Evolutionary conservation across 169 alveolate species (phyloP), one percentile per base, ranked within the genome.

Genomic region (Plasmodium fragile): DNA sequence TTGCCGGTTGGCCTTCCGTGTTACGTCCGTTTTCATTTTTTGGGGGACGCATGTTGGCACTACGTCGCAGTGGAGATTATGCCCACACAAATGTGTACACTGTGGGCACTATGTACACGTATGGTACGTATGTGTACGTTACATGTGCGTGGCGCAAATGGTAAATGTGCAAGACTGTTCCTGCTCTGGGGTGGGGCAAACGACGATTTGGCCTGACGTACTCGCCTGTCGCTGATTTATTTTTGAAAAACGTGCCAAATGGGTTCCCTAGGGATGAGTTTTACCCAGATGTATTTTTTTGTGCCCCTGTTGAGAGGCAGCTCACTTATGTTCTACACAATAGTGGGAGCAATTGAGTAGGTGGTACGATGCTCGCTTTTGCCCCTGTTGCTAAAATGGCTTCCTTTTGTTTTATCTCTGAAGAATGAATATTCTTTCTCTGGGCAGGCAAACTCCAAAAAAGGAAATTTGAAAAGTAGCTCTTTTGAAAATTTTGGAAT

Each of bases 1-100:
- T 71, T 83, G 43, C 34, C 41, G 4, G 13, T 22, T 18, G 36
- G n/a, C 16, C 36, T 32, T 73, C 82, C 25, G 10, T 22, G 28
- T 11, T n/a, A 73, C 34, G 25, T 39, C 32, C 82, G 32, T 36
- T 69, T 82, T 82, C 89, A 78, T 39, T 36, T 78, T 87, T 45
- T 55, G 89, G 34, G 41, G 30, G 30, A 22, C 34, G 8, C 75
- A 65, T 65, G 75, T 49, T 49, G 59, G 59, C 18, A 11, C 22
- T 49, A 49, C 59, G 59, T 0, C 59, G 75, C 36, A 65, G 75
- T 22, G 39, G 75, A 10, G 1, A 65, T 65, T 18, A 65, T 65
- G 39, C n/a, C 18, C 36, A 65, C 41, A 49, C 4, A 43, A 10
- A 43, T 13, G 22, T 49, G 75, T 6, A 22, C 25, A 65, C 30